These are phyloP conservation scores for Scorias spongiosa DNA, from an alignment of 2,329 filamentous ascomycete species.

Conservation along the genomic window DNA sequence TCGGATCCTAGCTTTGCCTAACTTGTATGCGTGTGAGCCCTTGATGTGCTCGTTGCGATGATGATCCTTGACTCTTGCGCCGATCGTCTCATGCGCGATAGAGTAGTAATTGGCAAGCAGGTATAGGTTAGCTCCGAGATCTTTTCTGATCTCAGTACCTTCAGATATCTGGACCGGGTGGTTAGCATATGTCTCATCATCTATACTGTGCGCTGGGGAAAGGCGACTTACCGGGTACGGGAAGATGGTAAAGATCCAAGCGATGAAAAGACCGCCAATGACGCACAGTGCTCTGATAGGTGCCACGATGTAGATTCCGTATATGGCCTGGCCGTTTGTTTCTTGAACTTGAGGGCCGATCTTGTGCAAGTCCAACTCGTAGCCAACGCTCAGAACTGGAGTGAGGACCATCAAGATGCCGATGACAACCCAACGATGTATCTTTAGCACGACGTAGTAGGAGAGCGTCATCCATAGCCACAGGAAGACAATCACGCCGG, in stretches of 20 bases:
- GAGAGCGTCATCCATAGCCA: slow-evolving; percentile 50
- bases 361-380: slow-evolving; percentile 36
- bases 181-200: background rate
- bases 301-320: slow-evolving; percentile 52
- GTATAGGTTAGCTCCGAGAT: slow-evolving; percentile 54
- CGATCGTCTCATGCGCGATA: slow-evolving; percentile 52
- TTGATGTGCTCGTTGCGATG: slow-evolving; percentile 38
- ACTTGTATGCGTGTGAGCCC: slow-evolving; percentile 35
- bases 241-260: slow-evolving; percentile 66
- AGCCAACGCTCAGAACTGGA: slow-evolving; percentile 34
- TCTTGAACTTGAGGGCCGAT: slow-evolving; percentile 43
- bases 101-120: slow-evolving; percentile 61
- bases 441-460: slow-evolving; percentile 55
- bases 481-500: slow-evolving; percentile 52
- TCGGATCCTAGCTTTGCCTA: slow-evolving; percentile 41
- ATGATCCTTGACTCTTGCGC: slow-evolving; percentile 41
- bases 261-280: slow-evolving; percentile 49
- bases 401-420: slow-evolving; percentile 49
- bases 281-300: slow-evolving; percentile 58
- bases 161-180: slow-evolving; percentile 33
- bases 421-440: slow-evolving; percentile 46
- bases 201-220: background rate
- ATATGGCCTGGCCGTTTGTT: slow-evolving; percentile 51
- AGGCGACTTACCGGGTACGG: slow-evolving; percentile 47
- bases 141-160: slow-evolving; percentile 51